These are phyloP conservation scores for Prunus salicina DNA, from an alignment of 306 rosid genomes.

Conservation along the genomic window DNA sequence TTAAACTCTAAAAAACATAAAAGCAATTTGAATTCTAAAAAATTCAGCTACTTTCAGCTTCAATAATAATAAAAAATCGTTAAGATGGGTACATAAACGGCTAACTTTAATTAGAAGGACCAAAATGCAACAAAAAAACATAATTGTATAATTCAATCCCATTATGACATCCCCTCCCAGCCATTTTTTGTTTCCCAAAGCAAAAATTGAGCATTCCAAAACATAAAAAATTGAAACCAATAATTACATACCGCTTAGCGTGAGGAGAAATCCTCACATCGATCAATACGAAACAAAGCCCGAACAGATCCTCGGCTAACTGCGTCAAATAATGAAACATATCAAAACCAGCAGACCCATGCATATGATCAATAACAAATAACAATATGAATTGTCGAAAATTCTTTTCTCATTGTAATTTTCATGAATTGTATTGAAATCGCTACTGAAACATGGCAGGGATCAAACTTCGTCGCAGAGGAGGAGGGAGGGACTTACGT, in stretches of 20 bases:
- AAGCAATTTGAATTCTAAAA: neutral
- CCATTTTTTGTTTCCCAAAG: neutral
- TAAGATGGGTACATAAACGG: neutral
- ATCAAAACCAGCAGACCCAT: neutral
- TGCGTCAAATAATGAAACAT: neutral
- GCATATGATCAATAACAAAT: neutral
- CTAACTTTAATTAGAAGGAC: neutral
- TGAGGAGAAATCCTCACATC: slow-evolving; percentile 14
- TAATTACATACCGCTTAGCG: neutral
- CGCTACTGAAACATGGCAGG: neutral
- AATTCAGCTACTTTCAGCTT: neutral
- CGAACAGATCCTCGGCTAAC: slow-evolving; percentile 2
- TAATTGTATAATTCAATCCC: slow-evolving; percentile 17
- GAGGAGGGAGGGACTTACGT: slow-evolving; percentile 1
- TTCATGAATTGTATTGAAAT: neutral
- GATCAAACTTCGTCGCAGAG: neutral
- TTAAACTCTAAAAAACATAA: neutral
- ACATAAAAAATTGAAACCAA: neutral
- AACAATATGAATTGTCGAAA: neutral
- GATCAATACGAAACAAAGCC: slow-evolving; percentile 4
- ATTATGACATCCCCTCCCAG: neutral
- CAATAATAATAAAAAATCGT: slow-evolving; percentile 1
- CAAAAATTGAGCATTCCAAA: neutral
- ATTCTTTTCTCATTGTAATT: neutral
- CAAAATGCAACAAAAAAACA: slow-evolving; percentile 13